Percentiles rank a stretch among this genome's conserved stretches.
Evolutionary conservation across 1,284 basidiomycete genomes (phyloP).

Genomic region (Cryptococcus deneoformans): DNA sequence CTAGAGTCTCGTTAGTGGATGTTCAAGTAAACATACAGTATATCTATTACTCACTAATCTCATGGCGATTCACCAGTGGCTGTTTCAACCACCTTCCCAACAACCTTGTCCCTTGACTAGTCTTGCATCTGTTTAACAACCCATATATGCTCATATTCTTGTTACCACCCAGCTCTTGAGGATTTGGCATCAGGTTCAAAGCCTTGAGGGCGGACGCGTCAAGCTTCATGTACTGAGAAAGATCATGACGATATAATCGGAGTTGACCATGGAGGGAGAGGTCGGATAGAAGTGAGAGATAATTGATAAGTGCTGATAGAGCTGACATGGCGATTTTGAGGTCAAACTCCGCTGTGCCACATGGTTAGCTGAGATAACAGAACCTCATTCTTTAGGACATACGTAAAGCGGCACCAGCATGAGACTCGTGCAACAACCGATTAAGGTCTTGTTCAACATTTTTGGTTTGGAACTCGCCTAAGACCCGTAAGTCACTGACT

Average conservation of each 20-base stretch:
- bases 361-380: neutral
- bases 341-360: constrained; percentile 66
- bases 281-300: constrained; percentile 80
- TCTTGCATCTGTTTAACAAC: constrained; percentile 92
- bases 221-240: constrained; percentile 92
- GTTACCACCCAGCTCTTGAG: constrained; percentile 56
- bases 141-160: constrained; percentile 88
- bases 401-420: constrained; percentile 54
- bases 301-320: constrained; percentile 75
- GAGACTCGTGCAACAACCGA: constrained; percentile 62
- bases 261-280: constrained; percentile 78
- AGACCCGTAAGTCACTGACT: constrained; percentile 43
- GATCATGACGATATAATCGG: constrained; percentile 79
- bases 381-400: constrained; percentile 43
- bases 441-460: constrained; percentile 82
- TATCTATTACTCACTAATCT: constrained; percentile 67
- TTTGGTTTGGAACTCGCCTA: constrained; percentile 69
- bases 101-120: constrained; percentile 88
- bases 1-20: constrained; percentile 49
- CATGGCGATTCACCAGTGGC: constrained; percentile 88
- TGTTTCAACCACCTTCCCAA: constrained; percentile 96
- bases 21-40: neutral
- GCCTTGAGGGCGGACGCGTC: constrained; percentile 94
- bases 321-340: constrained; percentile 76
- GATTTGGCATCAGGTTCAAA: constrained; percentile 77